Evolutionary conservation across 768 basidiomycete genomes (phyloP).

Genomic region (Tulasnella sp.): DNA sequence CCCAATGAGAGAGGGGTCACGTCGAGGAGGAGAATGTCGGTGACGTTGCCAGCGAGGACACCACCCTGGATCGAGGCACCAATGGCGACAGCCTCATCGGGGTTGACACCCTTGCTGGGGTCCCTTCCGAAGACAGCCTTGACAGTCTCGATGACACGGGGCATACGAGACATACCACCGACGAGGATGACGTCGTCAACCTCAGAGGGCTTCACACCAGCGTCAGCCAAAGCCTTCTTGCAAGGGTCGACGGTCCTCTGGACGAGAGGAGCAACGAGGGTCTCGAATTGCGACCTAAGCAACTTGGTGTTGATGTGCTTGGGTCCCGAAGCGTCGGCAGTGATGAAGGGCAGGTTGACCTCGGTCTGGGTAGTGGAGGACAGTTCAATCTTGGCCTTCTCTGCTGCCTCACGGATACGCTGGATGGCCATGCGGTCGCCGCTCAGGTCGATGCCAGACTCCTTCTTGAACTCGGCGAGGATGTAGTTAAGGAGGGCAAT

Average conservation of each 20-base stretch:
- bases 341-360: slow-evolving; percentile 97
- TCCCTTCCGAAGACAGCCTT: slow-evolving; percentile 92
- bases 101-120: slow-evolving; percentile 98
- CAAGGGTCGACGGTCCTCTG: slow-evolving; percentile 90
- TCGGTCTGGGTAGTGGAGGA: slow-evolving; percentile 94
- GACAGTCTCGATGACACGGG: slow-evolving; percentile 87
- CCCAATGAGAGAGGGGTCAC: slow-evolving; percentile 96
- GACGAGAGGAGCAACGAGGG: slow-evolving; percentile 71
- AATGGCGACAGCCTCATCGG: slow-evolving; percentile 97
- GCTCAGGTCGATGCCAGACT: slow-evolving; percentile 69
- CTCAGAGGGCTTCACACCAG: slow-evolving; percentile 85
- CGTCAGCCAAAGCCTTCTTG: slow-evolving; percentile 93
- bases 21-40: slow-evolving; percentile 88
- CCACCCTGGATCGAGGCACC: slow-evolving; percentile 98
- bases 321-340: slow-evolving; percentile 87
- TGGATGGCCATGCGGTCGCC: slow-evolving; percentile 95
- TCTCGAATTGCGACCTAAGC: slow-evolving; percentile 82
- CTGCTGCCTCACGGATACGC: slow-evolving; percentile 96
- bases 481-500: slow-evolving; percentile 80
- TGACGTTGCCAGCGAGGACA: slow-evolving; percentile 93
- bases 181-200: slow-evolving; percentile 97
- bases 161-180: slow-evolving; percentile 99
- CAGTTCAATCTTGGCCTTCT: slow-evolving; percentile 98
- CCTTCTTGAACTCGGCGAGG: slow-evolving; percentile 90
- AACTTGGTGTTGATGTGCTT: slow-evolving; percentile 96